Conservation (phyloP, 2,329 filamentous ascomycete species). For the Grosmannia penicillata region DNA sequence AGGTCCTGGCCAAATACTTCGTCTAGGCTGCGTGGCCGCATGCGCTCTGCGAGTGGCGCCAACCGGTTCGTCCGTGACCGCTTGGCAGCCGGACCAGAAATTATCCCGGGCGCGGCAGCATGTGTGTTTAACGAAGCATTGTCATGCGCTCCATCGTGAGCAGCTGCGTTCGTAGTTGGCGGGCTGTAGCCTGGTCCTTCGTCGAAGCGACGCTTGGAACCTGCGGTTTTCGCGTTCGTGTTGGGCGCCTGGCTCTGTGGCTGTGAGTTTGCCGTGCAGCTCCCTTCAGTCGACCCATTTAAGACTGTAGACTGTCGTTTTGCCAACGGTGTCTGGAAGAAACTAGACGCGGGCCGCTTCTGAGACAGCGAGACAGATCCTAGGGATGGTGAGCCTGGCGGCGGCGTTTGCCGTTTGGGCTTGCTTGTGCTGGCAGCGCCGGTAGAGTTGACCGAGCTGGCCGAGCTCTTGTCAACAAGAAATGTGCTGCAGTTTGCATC, state of each 20-base stretch:
- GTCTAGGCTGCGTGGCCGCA: constrained; percentile 73
- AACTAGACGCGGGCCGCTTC: constrained; percentile 38
- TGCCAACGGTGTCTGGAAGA: constrained; percentile 46
- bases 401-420: constrained; percentile 18
- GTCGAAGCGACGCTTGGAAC: constrained; percentile 37
- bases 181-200: constrained; percentile 31
- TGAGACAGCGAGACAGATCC: constrained; percentile 24
- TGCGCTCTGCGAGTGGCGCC: constrained; percentile 82
- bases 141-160: too few species aligned
- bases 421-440: constrained; percentile 9
- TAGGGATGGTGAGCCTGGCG: constrained; percentile 18
- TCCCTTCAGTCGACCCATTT: constrained; percentile 17
- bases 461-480: constrained; percentile 42
- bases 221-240: constrained; percentile 14
- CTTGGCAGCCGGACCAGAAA: constrained; percentile 31
- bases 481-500: constrained; percentile 60
- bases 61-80: constrained; percentile 54
- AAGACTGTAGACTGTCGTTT: constrained; percentile 32
- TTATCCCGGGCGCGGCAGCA: not conserved
- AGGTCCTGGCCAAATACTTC: constrained; percentile 86
- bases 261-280: not conserved
- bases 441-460: not conserved
- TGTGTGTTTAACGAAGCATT: too few species aligned
- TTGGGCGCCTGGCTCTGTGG: constrained; percentile 1
- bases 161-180: too few species aligned